Evolutionary conservation across 2,329 filamentous ascomycete species (phyloP).

Genomic region (Penicillium sp.): DNA sequence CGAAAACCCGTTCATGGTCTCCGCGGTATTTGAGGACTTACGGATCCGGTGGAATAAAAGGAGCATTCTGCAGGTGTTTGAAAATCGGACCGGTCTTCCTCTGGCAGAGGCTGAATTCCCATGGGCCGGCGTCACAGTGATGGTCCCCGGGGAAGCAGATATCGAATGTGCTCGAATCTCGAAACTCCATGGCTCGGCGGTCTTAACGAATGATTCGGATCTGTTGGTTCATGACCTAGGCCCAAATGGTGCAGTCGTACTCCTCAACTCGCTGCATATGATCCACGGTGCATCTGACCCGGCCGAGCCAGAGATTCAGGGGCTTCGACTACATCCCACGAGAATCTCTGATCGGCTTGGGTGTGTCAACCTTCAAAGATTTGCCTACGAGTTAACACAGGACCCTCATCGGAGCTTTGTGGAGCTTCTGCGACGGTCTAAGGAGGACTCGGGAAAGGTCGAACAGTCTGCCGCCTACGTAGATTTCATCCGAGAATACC

Average conservation of each 20-base stretch:
- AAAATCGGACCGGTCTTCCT: constrained; percentile 14
- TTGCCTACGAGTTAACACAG: constrained; percentile 42
- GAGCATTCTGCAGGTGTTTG: constrained; percentile 21
- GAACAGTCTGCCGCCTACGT: constrained; percentile 24
- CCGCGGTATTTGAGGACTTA: constrained; percentile 71
- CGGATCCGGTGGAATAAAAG: constrained; percentile 43
- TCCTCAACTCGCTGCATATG: constrained; percentile 64
- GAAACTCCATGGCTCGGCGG: constrained; percentile 54
- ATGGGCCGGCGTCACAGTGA: constrained; percentile 44
- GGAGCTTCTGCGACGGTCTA: constrained; percentile 34
- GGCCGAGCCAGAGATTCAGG: constrained; percentile 23
- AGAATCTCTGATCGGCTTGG: constrained; percentile 35
- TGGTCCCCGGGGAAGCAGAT: constrained; percentile 85
- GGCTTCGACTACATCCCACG: constrained; percentile 40
- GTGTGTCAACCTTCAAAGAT: constrained; percentile 31
- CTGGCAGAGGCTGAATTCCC: constrained; percentile 20
- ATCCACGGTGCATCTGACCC: constrained; percentile 12
- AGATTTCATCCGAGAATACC: constrained; percentile 39
- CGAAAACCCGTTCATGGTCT: constrained; percentile 70
- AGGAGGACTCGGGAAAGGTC: constrained; percentile 15
- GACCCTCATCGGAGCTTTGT: constrained; percentile 29
- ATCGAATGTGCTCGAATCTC: constrained; percentile 69
- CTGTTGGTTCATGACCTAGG: constrained; percentile 73
- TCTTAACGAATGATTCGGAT: constrained; percentile 84
- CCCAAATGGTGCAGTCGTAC: constrained; percentile 59